Base-by-base conservation (phyloP, 495 filamentous ascomycete species). In the Aspergillus cavernicola region DNA sequence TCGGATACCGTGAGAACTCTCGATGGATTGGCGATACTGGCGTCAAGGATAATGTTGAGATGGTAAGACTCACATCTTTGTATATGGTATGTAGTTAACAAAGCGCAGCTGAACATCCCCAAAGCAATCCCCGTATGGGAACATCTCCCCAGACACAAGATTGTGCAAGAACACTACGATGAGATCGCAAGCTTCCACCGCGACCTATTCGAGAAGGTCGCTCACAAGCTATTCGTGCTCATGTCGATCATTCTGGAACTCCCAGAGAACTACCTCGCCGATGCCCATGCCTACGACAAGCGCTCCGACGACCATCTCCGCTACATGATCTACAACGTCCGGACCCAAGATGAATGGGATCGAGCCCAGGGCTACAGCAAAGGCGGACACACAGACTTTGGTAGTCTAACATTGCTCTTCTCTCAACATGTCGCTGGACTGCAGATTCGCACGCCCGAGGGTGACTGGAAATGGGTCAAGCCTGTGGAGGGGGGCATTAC, bases 301-400 rank as follows among this genome's bases (percentile, higher is more conserved):
- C 53, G 69, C 28, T 71, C 67, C 12, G 68, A 76, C 24, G 73
- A 75, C 52, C 74, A 81, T 55, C 59, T 83, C 9, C 72, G 80
- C 11, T 81, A 83, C 58, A 81, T 82, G 79, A 75, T 77, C 48
- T 82, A 81, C 59, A 66, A 73, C 50, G 64, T 70, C 0, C 74
- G 79, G 7, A 69, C 69, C 0, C 62, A 67, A 2, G 77, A 77
- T 36, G 76, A 78, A 38, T 67, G 74, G 45, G 75, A 63, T 3
- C 66, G 67, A 11, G 67, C 59, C 15, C 67, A 74, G 28, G 70
- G 66, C 38, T 66, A 72, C 19, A 75, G 69, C 44, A 65, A 63
- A 7, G 66, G 70, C n/a, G 79, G 76, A 1, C 79, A 82, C 55
- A 81, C 77, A 10, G 80, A 83, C 60, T 81, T 79, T 50, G 76